Conservation (phyloP, 129 eudicot genomes). For the Escallonia herrerae region DNA sequence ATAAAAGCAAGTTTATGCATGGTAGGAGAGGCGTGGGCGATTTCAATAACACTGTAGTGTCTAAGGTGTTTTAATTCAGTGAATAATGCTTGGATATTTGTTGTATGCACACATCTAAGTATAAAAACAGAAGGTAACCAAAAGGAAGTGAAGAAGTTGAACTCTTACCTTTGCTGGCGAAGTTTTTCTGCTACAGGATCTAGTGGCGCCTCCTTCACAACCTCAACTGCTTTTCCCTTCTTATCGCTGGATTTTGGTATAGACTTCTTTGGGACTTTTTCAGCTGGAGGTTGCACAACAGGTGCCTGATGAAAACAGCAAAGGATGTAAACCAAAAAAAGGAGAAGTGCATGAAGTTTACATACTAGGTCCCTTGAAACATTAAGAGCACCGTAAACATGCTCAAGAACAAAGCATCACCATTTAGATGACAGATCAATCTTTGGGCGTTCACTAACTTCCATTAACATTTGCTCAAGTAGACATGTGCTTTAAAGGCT, state of each 20-base stretch:
- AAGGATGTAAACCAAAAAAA: neutral
- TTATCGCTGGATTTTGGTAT: conserved; percentile 47
- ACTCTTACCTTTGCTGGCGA: conserved; percentile 73
- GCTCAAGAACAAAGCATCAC: too few species aligned
- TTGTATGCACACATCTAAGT: neutral
- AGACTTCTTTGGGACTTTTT: conserved; percentile 61
- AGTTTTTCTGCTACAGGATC: conserved; percentile 92
- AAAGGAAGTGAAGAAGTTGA: neutral
- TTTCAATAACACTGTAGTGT: too few species aligned
- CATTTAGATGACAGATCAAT: too few species aligned
- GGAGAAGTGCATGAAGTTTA: neutral
- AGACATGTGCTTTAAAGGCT: too few species aligned
- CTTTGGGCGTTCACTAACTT: too few species aligned
- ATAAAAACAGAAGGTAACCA: neutral
- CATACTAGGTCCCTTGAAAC: too few species aligned
- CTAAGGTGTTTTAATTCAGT: too few species aligned
- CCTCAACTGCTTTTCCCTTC: conserved; percentile 67
- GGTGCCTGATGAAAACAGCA: conserved; percentile 40
- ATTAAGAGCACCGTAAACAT: too few species aligned
- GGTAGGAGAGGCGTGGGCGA: too few species aligned
- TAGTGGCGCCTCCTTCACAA: conserved; percentile 41
- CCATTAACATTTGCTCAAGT: too few species aligned
- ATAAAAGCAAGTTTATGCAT: too few species aligned
- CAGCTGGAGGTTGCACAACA: conserved; percentile 42
- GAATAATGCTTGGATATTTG: too few species aligned